phyloP scores from a whole-genome alignment of 1,284 basidiomycete species.

The Clitocybe nebularis region DNA sequence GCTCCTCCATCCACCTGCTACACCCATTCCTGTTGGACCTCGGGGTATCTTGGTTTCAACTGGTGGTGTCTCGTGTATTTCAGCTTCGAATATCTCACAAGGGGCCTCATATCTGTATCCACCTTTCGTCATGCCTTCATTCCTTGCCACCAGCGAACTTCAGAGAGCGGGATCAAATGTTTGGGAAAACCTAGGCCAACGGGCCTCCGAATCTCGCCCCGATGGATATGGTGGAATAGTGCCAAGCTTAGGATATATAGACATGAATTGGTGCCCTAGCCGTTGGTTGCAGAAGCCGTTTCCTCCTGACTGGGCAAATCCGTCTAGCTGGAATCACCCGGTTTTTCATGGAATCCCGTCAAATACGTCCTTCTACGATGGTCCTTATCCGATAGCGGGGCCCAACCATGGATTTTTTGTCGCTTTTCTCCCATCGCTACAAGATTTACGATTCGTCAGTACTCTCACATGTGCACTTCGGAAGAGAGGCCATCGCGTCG shows the following conservation, averaged over 20 bases:
- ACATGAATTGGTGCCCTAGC: slow-evolving; percentile 20
- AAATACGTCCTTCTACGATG: neutral
- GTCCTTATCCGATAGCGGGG: no score
- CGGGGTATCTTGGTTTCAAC: slow-evolving; percentile 30
- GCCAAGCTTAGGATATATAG: slow-evolving; percentile 11
- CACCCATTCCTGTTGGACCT: slow-evolving; percentile 41
- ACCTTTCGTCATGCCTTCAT: slow-evolving; percentile 47
- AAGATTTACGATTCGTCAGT: slow-evolving; percentile 39
- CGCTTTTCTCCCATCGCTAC: slow-evolving; percentile 32
- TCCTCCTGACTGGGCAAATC: neutral
- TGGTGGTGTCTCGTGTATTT: slow-evolving; percentile 25
- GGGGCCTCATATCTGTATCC: slow-evolving; percentile 49
- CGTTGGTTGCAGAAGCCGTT: neutral
- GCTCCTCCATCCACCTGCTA: slow-evolving; percentile 34
- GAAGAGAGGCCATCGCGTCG: slow-evolving; percentile 29
- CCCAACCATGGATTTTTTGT: slow-evolving; percentile 19
- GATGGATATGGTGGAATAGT: slow-evolving; percentile 30
- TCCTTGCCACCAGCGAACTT: slow-evolving; percentile 22
- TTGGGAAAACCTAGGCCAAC: slow-evolving; percentile 43
- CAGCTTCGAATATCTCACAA: slow-evolving; percentile 24
- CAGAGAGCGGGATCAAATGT: slow-evolving; percentile 16
- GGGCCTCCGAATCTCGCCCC: slow-evolving; percentile 22
- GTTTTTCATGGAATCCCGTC: neutral
- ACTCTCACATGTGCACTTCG: slow-evolving; percentile 44
- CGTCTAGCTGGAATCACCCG: neutral